Conservation (phyloP, 2,329 filamentous ascomycete species). For the Epichloe coenophiala region DNA sequence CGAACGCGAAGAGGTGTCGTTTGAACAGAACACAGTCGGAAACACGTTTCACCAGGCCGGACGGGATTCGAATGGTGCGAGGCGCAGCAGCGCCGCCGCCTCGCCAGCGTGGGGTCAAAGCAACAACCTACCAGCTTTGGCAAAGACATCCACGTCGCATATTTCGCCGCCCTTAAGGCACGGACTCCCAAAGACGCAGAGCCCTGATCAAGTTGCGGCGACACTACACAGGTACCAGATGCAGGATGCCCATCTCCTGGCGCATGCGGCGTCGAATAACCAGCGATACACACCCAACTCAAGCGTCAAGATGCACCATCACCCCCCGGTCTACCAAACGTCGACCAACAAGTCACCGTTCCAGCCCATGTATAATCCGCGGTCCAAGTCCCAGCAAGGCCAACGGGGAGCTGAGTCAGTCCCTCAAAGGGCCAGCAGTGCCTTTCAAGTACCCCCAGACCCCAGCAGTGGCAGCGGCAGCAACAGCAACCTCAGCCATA, state of each 20-base stretch:
- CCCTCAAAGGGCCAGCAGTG: constrained; percentile 2
- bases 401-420: constrained; percentile 8
- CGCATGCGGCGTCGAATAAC: constrained; percentile 5
- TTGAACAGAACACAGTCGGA: background rate
- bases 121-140: background rate
- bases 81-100: background rate
- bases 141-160: background rate
- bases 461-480: background rate
- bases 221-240: constrained; percentile 3
- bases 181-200: background rate
- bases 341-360: constrained; percentile 15
- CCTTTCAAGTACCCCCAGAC: constrained; percentile 3
- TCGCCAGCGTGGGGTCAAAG: background rate
- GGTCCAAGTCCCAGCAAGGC: constrained; percentile 20
- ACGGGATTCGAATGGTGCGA: background rate
- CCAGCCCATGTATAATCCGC: constrained; percentile 13
- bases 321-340: constrained; percentile 11
- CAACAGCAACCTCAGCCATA: background rate
- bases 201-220: background rate
- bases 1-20: background rate
- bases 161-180: constrained; percentile 1
- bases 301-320: constrained; percentile 12
- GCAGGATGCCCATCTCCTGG: constrained; percentile 4
- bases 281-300: constrained; percentile 14
- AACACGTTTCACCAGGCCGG: background rate